A percentile compares a stretch with the other conserved stretches of the same genome.
phyloP scores from a whole-genome alignment of 2,329 filamentous ascomycete species.

The Aureobasidium subglaciale region DNA sequence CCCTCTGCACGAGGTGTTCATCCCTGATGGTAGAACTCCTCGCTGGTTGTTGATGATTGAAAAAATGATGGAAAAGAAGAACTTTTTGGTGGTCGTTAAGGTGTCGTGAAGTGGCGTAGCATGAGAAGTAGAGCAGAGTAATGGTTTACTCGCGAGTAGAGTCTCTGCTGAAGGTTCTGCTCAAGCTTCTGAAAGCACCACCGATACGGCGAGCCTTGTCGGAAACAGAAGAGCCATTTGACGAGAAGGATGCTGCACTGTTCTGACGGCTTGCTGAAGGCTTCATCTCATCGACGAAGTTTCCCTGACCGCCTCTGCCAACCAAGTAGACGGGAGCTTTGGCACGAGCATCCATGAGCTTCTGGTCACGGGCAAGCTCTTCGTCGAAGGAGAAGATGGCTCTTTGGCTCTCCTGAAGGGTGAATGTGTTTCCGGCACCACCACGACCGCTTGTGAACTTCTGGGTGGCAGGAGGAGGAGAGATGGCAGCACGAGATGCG shows the following conservation, averaged over 20 bases:
- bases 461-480: slow-evolving; percentile 37
- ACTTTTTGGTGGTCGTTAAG: slow-evolving; percentile 5
- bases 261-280: slow-evolving; percentile 19
- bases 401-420: slow-evolving; percentile 44
- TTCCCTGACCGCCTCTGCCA: slow-evolving; percentile 55
- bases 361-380: slow-evolving; percentile 53
- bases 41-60: slow-evolving; percentile 9
- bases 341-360: slow-evolving; percentile 43
- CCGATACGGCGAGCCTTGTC: slow-evolving; percentile 10
- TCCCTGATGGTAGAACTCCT: slow-evolving; percentile 1
- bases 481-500: slow-evolving; percentile 43
- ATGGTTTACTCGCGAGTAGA: neutral
- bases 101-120: neutral
- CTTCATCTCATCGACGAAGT: slow-evolving; percentile 38
- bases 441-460: slow-evolving; percentile 53
- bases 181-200: slow-evolving; percentile 5
- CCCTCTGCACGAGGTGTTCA: neutral
- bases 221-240: slow-evolving; percentile 10
- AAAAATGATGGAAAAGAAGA: slow-evolving; percentile 5
- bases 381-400: slow-evolving; percentile 64
- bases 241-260: slow-evolving; percentile 10
- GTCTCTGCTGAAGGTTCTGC: slow-evolving; percentile 10
- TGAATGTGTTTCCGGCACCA: slow-evolving; percentile 52
- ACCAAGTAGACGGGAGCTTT: slow-evolving; percentile 56
- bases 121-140: neutral